These are phyloP conservation scores for Balakata baccata DNA, from an alignment of 345 rosid genomes.

Conservation along the genomic window DNA sequence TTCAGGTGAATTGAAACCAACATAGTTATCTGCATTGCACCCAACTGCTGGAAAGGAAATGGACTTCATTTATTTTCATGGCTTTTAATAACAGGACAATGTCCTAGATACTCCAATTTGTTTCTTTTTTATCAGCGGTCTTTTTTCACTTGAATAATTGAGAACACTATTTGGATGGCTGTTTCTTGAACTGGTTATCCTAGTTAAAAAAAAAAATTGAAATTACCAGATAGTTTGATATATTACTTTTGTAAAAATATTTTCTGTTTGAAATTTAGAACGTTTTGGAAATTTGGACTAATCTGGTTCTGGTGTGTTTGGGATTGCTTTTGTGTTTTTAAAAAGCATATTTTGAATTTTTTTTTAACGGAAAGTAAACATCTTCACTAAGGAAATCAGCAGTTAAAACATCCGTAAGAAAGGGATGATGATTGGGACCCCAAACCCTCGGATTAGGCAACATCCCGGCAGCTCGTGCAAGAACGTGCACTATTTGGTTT, in stretches of 20 bases:
- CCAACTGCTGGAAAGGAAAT: not conserved
- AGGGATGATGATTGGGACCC: too few relatives aligned
- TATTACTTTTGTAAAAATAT: not conserved
- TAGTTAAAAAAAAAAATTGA: too few relatives aligned
- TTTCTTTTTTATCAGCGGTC: not conserved
- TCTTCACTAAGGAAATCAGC: too few relatives aligned
- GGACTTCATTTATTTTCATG: not conserved
- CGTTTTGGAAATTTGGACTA: not conserved
- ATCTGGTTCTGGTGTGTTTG: not conserved
- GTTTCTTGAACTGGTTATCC: not conserved
- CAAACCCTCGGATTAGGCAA: too few relatives aligned
- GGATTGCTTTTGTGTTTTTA: too few relatives aligned
- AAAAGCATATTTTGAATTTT: too few relatives aligned
- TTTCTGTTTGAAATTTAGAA: not conserved
- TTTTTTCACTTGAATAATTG: slow-evolving; percentile 5
- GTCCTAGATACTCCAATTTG: slow-evolving; percentile 7
- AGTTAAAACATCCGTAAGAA: too few relatives aligned
- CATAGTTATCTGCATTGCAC: not conserved
- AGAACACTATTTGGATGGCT: not conserved
- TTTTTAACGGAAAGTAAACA: too few relatives aligned
- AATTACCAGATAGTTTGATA: not conserved
- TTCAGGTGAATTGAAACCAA: slow-evolving; percentile 6
- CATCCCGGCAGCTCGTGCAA: too few relatives aligned
- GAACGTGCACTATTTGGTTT: too few relatives aligned
- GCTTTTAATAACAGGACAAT: slow-evolving; percentile 13